These are phyloP conservation scores for Somion occarium DNA, from an alignment of 1,284 basidiomycete genomes.

Conservation along the genomic window DNA sequence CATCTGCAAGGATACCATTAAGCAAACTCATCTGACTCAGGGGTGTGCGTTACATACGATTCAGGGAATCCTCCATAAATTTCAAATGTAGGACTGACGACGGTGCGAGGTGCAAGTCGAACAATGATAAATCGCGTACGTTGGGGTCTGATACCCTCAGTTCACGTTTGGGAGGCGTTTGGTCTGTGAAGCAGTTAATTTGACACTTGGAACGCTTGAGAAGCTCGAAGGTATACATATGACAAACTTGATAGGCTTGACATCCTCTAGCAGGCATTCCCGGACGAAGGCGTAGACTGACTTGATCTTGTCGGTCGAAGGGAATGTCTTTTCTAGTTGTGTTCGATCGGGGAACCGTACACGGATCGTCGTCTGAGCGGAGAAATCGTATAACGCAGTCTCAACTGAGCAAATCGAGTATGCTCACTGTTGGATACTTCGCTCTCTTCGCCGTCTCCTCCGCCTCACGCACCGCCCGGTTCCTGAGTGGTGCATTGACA, in stretches of 20 bases:
- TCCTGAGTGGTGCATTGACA: conserved; percentile 72
- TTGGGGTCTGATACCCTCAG: conserved; percentile 72
- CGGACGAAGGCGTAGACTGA: conserved; percentile 82
- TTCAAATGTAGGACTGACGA: conserved; percentile 73
- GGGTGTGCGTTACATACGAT: conserved; percentile 45
- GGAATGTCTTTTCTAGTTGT: conserved; percentile 76
- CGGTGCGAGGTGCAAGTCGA: conserved; percentile 73
- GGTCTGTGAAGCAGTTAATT: conserved; percentile 43
- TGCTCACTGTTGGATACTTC: conserved; percentile 67
- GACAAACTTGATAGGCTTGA: conserved; percentile 72
- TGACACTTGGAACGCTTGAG: neutral
- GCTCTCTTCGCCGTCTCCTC: conserved; percentile 57
- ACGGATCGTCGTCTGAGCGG: conserved; percentile 69
- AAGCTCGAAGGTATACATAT: conserved; percentile 48
- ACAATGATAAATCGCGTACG: conserved; percentile 62
- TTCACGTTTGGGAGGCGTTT: conserved; percentile 77
- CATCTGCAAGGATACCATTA: conserved; percentile 14
- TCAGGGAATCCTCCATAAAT: conserved; percentile 69
- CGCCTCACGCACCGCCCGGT: conserved; percentile 64
- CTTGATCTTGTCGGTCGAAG: conserved; percentile 72
- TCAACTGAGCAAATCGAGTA: conserved; percentile 1
- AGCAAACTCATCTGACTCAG: too few relatives aligned
- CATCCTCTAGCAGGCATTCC: conserved; percentile 63
- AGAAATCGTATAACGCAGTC: neutral
- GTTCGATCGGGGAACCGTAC: conserved; percentile 78